Base-by-base conservation (phyloP, 148 eudicot genomes). In the Agrostemma githago region DNA sequence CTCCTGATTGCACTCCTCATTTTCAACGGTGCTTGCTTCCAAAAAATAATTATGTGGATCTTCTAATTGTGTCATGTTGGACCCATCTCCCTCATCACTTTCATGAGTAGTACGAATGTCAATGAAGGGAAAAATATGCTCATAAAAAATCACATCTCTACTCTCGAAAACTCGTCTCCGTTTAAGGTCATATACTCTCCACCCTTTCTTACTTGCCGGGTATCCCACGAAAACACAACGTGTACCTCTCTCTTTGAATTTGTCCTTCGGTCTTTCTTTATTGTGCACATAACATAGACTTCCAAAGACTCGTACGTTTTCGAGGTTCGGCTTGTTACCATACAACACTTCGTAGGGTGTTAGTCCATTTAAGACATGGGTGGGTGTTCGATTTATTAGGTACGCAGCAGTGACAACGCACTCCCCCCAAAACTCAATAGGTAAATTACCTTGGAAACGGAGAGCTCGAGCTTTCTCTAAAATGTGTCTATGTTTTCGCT, bases 161-260 rank as follows among this genome's bases (percentile, higher is more conserved):
- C 42, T 26, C 7, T 15, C 38, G 10, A n/a, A 70, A 3, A 7
- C 5, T 19, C 1, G 11, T 26, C 2, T 6, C 20, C 20, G 2
- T 9, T 14, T 34, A 26, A 53, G 5, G 7, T 70, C 73, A 16
- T 4, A 44, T 1, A 70, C 73, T 6, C 15, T 53, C 62, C 73
- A 70, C 3, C 62, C 61, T 16, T 70, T 70, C 58, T 70, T 53
- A 0, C 62, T 21, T 10, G 2, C 9, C 0, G 57, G 40, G 38
- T 70, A 70, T 3, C 73, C 73, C 2, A 70, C 6, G 20, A 70
- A 70, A 38, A 70, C 44, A 37, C 73, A 70, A n/a, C n/a, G n/a
- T 53, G 6, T 53, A 11, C 41, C 73, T 14, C 62, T 10, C 8
- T 26, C 60, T 3, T 11, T 9, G 14, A 53, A 70, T 5, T 70